These are phyloP conservation scores for Hymenoscyphus fructigenus DNA, from an alignment of 2,329 filamentous ascomycete genomes.

Conservation along the genomic window DNA sequence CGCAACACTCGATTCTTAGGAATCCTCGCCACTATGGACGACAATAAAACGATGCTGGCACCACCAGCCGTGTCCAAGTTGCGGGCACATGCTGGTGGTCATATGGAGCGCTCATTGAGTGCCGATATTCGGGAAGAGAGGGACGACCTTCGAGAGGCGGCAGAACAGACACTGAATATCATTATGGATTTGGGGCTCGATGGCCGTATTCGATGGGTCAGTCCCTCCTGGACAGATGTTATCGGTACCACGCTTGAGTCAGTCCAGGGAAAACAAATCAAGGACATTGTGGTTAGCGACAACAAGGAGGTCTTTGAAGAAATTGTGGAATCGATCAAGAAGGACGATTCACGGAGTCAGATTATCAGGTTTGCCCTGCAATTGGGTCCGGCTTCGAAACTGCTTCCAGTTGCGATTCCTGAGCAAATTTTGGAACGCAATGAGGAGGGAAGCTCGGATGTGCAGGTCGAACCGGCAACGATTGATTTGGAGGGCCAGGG, in stretches of 20 bases:
- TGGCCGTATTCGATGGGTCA: constrained; percentile 91
- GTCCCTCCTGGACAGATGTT: constrained; percentile 91
- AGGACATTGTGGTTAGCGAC: constrained; percentile 74
- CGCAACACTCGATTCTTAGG: constrained; percentile 26
- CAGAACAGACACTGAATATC: constrained; percentile 93
- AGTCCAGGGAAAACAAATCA: constrained; percentile 74
- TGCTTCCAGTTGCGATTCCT: constrained; percentile 46
- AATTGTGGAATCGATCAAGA: constrained; percentile 83
- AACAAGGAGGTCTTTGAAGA: constrained; percentile 80
- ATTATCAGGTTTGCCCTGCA: constrained; percentile 78
- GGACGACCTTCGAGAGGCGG: constrained; percentile 90
- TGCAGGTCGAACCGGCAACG: constrained; percentile 47
- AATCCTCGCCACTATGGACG: constrained; percentile 31
- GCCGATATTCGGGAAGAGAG: constrained; percentile 90
- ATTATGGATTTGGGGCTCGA: constrained; percentile 93
- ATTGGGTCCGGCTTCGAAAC: constrained; percentile 67
- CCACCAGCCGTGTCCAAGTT: constrained; percentile 34
- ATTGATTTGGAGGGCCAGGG: constrained; percentile 92
- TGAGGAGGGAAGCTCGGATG: constrained; percentile 33
- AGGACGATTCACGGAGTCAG: constrained; percentile 89
- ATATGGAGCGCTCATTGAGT: constrained; percentile 69
- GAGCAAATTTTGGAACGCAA: constrained; percentile 26
- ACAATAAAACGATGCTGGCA: constrained; percentile 31
- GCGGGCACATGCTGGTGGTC: constrained; percentile 32
- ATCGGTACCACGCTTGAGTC: constrained; percentile 75